phyloP scores from a whole-genome alignment of 176 grass and related monocot species.

The Musa acuminata region DNA sequence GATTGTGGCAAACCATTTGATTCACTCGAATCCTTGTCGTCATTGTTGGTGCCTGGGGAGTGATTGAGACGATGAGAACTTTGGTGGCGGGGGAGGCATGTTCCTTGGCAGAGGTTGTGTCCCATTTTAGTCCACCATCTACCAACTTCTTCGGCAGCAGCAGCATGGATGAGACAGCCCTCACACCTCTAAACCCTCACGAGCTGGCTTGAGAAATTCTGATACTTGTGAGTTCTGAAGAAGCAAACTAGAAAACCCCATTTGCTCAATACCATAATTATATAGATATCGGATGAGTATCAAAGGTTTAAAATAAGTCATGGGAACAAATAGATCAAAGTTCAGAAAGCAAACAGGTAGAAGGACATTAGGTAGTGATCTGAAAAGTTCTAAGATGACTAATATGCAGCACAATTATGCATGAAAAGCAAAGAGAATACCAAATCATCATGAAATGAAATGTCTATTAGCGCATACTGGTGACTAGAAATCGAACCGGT shows the following conservation, averaged over 20 bases:
- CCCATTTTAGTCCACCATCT: slow-evolving; percentile 33
- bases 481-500: no score
- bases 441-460: neutral
- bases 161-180: slow-evolving; percentile 21
- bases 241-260: slow-evolving; percentile 48
- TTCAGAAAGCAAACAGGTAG: no score
- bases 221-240: slow-evolving; percentile 88
- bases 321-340: no score
- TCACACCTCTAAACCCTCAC: slow-evolving; percentile 35
- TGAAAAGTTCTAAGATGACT: neutral
- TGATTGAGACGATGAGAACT: slow-evolving; percentile 33
- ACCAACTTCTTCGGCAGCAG: slow-evolving; percentile 33
- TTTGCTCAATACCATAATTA: slow-evolving; percentile 27
- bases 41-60: slow-evolving; percentile 20
- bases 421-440: neutral
- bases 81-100: slow-evolving; percentile 34
- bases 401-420: neutral
- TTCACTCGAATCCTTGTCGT: slow-evolving; percentile 23
- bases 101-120: slow-evolving; percentile 14
- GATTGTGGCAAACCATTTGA: slow-evolving; percentile 11
- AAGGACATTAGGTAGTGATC: no score
- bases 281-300: no score
- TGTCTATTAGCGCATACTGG: neutral
- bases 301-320: neutral
- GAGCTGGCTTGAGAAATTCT: slow-evolving; percentile 91